Percentiles rank a stretch among this genome's conserved stretches.
phyloP scores from a whole-genome alignment of 768 basidiomycete genomes.

The Boletus rufocinnamomeus region DNA sequence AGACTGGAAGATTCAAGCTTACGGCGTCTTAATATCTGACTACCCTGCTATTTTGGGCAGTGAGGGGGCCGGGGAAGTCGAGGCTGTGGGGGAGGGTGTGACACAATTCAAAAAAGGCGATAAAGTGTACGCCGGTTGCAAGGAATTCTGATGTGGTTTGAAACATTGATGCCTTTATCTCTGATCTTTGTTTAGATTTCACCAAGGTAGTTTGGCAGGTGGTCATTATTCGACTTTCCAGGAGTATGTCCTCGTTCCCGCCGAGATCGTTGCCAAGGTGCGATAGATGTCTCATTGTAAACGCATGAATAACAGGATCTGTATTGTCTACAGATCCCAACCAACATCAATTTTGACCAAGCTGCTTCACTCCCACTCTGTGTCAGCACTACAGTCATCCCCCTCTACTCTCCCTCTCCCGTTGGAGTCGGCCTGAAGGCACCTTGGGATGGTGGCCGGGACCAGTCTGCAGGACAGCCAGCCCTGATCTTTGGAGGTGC shows the following conservation, averaged over 20 bases:
- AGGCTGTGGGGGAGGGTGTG: conserved; percentile 43
- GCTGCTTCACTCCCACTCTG: conserved; percentile 41
- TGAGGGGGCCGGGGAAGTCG: conserved; percentile 44
- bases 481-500: conserved; percentile 41
- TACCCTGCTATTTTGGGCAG: conserved; percentile 41
- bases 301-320: background rate
- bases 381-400: conserved; percentile 34
- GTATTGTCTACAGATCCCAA: conserved; percentile 38
- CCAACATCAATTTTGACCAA: conserved; percentile 38
- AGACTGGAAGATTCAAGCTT: conserved; percentile 37
- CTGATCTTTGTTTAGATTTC: conserved; percentile 19
- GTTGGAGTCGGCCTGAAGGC: conserved; percentile 34
- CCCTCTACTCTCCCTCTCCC: conserved; percentile 34
- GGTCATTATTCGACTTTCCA: conserved; percentile 28
- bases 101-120: conserved; percentile 39
- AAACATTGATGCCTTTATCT: background rate
- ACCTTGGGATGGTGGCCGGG: conserved; percentile 38
- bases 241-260: conserved; percentile 27
- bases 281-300: background rate
- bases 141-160: background rate
- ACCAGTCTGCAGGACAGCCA: conserved; percentile 33
- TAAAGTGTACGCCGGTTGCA: conserved; percentile 14
- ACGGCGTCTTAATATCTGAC: background rate
- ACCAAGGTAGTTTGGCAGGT: conserved; percentile 6
- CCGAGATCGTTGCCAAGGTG: conserved; percentile 24